phyloP scores from a whole-genome alignment of 352 stramenopile genomes.

The Phytophthora pseudosyringae region DNA sequence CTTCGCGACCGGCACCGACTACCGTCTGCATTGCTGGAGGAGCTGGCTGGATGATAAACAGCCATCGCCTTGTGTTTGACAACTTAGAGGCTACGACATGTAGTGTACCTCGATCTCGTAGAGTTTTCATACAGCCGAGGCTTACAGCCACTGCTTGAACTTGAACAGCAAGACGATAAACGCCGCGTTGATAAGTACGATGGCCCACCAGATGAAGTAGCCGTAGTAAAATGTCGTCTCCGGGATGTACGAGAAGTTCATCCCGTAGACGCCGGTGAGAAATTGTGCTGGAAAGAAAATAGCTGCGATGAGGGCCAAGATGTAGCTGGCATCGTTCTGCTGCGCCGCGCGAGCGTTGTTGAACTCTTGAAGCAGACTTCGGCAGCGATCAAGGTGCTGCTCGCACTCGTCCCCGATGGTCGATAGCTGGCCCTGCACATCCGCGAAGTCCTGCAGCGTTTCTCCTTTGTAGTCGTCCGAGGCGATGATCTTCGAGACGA shows the following conservation, averaged over 20 bases:
- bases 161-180: constrained; percentile 53
- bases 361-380: constrained; percentile 58
- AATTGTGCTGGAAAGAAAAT: constrained; percentile 81
- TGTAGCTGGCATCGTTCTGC: constrained; percentile 70
- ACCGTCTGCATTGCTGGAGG: no score
- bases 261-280: constrained; percentile 79
- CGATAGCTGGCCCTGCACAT: constrained; percentile 76
- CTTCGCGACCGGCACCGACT: no score
- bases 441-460: constrained; percentile 67
- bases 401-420: constrained; percentile 75
- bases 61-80: no score
- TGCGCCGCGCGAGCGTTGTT: constrained; percentile 55
- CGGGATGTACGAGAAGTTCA: constrained; percentile 86
- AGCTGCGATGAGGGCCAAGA: constrained; percentile 67
- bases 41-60: no score
- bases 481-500: constrained; percentile 58
- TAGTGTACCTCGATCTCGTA: no score
- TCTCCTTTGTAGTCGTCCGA: constrained; percentile 66
- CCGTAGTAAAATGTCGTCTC: constrained; percentile 64
- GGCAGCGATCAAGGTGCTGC: constrained; percentile 65
- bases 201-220: constrained; percentile 62
- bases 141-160: constrained; percentile 52
- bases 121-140: no score
- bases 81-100: no score
- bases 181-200: constrained; percentile 43